phyloP scores from a whole-genome alignment of 2,329 filamentous ascomycete species.

The Alternaria incomplexa region DNA sequence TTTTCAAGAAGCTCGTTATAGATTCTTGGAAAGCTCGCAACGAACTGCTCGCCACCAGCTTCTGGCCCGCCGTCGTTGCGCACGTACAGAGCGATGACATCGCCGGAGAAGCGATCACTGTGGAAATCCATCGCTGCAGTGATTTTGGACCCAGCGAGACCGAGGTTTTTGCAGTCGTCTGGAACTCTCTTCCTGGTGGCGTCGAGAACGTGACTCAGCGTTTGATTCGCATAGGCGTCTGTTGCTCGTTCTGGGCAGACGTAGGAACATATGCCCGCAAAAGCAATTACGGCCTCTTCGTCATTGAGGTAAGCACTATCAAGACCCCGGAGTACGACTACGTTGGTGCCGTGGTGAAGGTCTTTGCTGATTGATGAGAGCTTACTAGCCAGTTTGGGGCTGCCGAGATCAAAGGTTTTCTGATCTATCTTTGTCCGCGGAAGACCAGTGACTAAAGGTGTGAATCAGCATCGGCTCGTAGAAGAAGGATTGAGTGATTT shows the following conservation, averaged over 20 bases:
- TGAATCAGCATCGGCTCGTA: not conserved
- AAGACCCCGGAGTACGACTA: conserved; percentile 43
- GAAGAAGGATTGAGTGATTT: not conserved
- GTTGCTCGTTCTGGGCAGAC: conserved; percentile 41
- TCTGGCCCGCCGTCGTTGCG: conserved; percentile 39
- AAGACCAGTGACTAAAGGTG: conserved; percentile 22
- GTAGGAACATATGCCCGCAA: conserved; percentile 41
- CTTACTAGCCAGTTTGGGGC: conserved; percentile 29
- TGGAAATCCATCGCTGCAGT: conserved; percentile 47
- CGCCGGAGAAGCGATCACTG: conserved; percentile 47
- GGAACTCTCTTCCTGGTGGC: conserved; percentile 43
- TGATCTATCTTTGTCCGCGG: conserved; percentile 27
- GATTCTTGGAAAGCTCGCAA: conserved; percentile 43
- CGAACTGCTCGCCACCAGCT: conserved; percentile 41
- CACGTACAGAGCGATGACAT: conserved; percentile 45
- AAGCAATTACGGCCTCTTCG: conserved; percentile 46
- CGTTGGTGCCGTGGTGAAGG: conserved; percentile 38
- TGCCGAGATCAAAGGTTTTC: conserved; percentile 35
- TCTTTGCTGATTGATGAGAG: conserved; percentile 34
- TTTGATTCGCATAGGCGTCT: conserved; percentile 48
- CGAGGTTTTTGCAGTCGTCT: conserved; percentile 40
- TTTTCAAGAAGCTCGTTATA: conserved; percentile 44
- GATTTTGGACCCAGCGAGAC: conserved; percentile 47
- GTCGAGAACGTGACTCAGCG: conserved; percentile 46
- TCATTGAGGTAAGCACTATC: conserved; percentile 43